A percentile compares a stretch with the other conserved stretches of the same genome.
phyloP scores from a whole-genome alignment of 805 yeast genomes.

The Saturnispora gosingensis region DNA sequence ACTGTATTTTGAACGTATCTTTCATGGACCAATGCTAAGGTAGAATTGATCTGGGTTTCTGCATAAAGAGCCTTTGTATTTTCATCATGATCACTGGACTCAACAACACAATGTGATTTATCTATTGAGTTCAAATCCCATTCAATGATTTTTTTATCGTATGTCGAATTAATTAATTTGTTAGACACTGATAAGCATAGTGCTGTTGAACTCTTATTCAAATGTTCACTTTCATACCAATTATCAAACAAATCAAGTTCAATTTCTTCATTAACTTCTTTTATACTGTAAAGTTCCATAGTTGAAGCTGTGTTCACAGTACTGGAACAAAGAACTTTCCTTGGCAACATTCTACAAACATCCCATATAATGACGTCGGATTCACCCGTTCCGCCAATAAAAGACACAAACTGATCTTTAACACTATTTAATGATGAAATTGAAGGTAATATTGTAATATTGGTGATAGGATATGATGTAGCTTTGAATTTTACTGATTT shows the following conservation, averaged over 20 bases:
- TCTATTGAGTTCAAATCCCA: constrained; percentile 32
- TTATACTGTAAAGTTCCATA: constrained; percentile 20
- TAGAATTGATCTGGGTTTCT: constrained; percentile 31
- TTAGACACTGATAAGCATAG: constrained; percentile 7
- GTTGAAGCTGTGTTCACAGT: constrained; percentile 16
- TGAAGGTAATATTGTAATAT: constrained; percentile 37
- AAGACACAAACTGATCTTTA: constrained; percentile 38
- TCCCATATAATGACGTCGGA: constrained; percentile 69
- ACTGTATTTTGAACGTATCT: constrained; percentile 13
- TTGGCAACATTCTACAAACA: constrained; percentile 51
- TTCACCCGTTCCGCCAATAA: constrained; percentile 58
- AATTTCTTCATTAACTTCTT: constrained; percentile 17
- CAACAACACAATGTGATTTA: constrained; percentile 27
- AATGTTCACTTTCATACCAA: constrained; percentile 19
- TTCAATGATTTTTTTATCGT: constrained; percentile 20
- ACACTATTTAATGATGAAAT: constrained; percentile 27
- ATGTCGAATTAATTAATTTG: constrained; percentile 15
- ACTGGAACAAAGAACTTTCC: constrained; percentile 22
- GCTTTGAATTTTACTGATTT: constrained; percentile 51
- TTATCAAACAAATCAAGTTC: constrained; percentile 19
- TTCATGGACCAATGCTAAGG: constrained; percentile 35
- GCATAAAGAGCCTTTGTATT: constrained; percentile 16
- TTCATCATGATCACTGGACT: constrained; percentile 10
- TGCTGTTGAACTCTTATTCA: constrained; percentile 15
- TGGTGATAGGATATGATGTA: constrained; percentile 36